These are phyloP conservation scores for Fusarium sp. DNA, from an alignment of 2,329 filamentous ascomycete genomes.

Conservation along the genomic window DNA sequence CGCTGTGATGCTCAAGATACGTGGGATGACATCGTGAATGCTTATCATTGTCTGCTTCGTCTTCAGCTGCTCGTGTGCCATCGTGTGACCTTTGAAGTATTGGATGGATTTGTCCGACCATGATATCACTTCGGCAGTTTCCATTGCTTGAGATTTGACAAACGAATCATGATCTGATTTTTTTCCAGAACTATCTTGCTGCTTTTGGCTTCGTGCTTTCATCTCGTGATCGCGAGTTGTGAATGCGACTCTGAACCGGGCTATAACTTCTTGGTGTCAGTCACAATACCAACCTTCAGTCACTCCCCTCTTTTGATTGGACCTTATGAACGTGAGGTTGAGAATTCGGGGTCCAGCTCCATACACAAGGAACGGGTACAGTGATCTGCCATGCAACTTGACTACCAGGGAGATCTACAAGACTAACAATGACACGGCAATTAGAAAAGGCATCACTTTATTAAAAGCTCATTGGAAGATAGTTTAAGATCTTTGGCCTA, in stretches of 20 bases:
- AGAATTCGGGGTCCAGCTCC: too few relatives aligned
- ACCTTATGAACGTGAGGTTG: too few relatives aligned
- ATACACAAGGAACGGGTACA: rapidly evolving
- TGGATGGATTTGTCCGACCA: not conserved
- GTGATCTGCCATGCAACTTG: not conserved
- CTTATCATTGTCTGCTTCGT: not conserved
- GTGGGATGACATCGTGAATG: conserved; percentile 17
- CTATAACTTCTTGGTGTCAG: not conserved
- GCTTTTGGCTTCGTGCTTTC: not conserved
- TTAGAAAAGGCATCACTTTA: rapidly evolving
- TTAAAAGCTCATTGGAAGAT: not conserved
- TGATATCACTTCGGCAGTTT: conserved; percentile 5
- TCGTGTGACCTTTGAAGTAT: not conserved
- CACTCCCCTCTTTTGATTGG: conserved; percentile 6
- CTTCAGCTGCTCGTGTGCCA: not conserved
- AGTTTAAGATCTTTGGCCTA: not conserved
- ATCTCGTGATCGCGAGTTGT: not conserved
- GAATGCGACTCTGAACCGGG: not conserved
- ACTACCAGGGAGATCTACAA: not conserved
- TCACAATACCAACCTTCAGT: not conserved
- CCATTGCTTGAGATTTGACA: not conserved
- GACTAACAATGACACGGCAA: not conserved
- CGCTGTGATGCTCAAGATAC: not conserved
- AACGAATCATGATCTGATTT: not conserved
- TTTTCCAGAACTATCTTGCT: not conserved